phyloP scores from a whole-genome alignment of 1,284 basidiomycete genomes.

The Moesziomyces sp. region DNA sequence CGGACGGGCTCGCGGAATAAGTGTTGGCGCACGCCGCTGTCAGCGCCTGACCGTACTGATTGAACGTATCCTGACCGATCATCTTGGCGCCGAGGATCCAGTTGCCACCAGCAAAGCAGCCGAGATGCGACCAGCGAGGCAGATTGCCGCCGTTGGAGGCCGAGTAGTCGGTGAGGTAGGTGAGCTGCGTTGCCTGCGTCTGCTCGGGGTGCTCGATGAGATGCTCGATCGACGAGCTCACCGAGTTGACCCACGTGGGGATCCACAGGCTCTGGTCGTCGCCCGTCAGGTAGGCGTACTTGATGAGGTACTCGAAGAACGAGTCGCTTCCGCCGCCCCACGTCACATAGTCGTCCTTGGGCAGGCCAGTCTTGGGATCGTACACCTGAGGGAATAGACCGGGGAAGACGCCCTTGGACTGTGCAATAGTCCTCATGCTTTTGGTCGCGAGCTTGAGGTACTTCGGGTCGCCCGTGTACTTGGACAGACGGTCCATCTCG shows the following conservation, averaged over 20 bases:
- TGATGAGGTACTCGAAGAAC: constrained; percentile 63
- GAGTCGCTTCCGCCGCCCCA: constrained; percentile 62
- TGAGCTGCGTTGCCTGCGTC: constrained; percentile 29
- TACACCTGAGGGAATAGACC: constrained; percentile 46
- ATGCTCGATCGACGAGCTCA: constrained; percentile 47
- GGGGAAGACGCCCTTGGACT: constrained; percentile 42
- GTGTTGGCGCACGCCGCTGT: constrained; percentile 49
- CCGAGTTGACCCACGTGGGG: constrained; percentile 51
- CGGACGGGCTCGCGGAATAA: constrained; percentile 48
- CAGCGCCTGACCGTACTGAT: constrained; percentile 53
- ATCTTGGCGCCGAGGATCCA: constrained; percentile 60
- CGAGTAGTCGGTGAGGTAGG: constrained; percentile 54
- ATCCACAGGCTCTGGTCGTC: constrained; percentile 40
- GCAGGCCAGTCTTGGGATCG: constrained; percentile 11
- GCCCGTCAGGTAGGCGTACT: constrained; percentile 53
- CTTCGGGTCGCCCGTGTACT: constrained; percentile 50
- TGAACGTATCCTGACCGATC: constrained; percentile 30
- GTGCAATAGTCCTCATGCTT: constrained; percentile 53
- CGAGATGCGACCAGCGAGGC: constrained; percentile 54
- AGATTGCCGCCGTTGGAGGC: constrained; percentile 34
- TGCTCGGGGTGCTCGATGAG: constrained; percentile 46
- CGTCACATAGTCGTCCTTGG: constrained; percentile 51
- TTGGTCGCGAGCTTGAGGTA: constrained; percentile 45
- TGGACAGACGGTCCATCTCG: constrained; percentile 55
- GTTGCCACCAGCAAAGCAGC: constrained; percentile 58